Conservation (phyloP, 805 yeast genomes). For the Candida awuae region DNA sequence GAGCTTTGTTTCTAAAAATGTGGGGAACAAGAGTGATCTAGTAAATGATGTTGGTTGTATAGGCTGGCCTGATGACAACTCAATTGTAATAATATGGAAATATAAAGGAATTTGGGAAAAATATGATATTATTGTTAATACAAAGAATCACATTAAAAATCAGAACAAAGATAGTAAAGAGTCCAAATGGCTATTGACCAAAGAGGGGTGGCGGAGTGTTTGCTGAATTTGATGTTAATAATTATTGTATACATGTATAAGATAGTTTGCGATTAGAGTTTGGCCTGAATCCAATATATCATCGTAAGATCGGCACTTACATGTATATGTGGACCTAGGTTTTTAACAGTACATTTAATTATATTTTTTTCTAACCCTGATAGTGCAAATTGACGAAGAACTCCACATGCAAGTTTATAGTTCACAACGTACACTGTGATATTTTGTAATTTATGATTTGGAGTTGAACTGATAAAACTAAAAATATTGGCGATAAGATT, state of each 20-base stretch:
- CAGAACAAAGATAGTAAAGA: constrained; percentile 10
- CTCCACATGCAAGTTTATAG: constrained; percentile 9
- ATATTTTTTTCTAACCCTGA: constrained; percentile 11
- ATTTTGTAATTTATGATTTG: not conserved
- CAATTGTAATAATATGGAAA: constrained; percentile 70
- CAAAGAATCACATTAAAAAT: constrained; percentile 11
- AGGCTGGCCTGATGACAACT: constrained; percentile 75
- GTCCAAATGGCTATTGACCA: constrained; percentile 44
- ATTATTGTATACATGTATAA: not conserved
- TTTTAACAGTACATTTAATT: constrained; percentile 8
- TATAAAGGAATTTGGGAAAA: constrained; percentile 77
- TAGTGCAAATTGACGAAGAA: constrained; percentile 7
- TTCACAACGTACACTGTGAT: constrained; percentile 7
- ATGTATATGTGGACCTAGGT: constrained; percentile 5
- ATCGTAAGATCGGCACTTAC: constrained; percentile 7
- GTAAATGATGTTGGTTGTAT: constrained; percentile 36
- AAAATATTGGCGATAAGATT: constrained; percentile 10
- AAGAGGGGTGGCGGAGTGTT: constrained; percentile 67
- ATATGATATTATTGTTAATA: constrained; percentile 57
- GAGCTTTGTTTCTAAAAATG: constrained; percentile 75
- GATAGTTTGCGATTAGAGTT: constrained; percentile 16
- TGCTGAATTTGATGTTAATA: not conserved
- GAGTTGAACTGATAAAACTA: not conserved
- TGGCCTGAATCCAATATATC: not conserved
- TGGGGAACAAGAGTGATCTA: constrained; percentile 28